A percentile compares a stretch with the other conserved stretches of the same genome.
These are phyloP conservation scores for Cystofilobasidium bisporidii DNA, from an alignment of 768 basidiomycete genomes.

Conservation along the genomic window DNA sequence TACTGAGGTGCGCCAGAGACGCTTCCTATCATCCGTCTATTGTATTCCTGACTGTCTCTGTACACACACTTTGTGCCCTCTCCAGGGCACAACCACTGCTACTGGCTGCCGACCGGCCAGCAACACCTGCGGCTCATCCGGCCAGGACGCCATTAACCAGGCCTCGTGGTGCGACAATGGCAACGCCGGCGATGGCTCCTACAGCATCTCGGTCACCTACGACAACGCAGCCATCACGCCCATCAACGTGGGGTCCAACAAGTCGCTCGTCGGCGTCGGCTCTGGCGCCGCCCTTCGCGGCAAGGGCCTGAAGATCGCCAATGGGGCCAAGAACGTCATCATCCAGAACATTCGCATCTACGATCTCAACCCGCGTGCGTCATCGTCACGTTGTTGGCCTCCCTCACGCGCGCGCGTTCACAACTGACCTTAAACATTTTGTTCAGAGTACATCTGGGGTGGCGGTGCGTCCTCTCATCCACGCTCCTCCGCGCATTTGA, in stretches of 20 bases:
- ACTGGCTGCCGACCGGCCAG: not conserved
- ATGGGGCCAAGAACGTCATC: not conserved
- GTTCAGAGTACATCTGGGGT: not conserved
- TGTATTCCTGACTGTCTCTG: too few relatives aligned
- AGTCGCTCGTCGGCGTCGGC: slow-evolving; percentile 6
- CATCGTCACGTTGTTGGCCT: too few relatives aligned
- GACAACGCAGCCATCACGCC: slow-evolving; percentile 2
- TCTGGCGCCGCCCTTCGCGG: not conserved
- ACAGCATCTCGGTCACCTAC: slow-evolving; percentile 9
- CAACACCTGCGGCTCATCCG: not conserved
- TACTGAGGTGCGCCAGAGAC: not conserved
- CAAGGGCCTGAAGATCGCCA: not conserved
- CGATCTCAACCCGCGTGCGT: not conserved
- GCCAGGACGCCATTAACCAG: slow-evolving; percentile 7
- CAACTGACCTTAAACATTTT: too few relatives aligned
- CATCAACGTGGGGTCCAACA: slow-evolving; percentile 2
- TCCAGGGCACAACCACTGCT: too few relatives aligned
- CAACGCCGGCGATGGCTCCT: slow-evolving; percentile 3
- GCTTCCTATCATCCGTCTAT: not conserved
- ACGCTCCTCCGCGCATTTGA: too few relatives aligned
- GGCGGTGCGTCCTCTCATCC: too few relatives aligned
- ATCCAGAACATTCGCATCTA: slow-evolving; percentile 4
- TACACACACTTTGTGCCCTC: too few relatives aligned
- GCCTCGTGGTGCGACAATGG: not conserved
- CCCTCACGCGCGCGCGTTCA: too few relatives aligned